phyloP scores from a whole-genome alignment of 176 grass and related monocot genomes.

The Panicum miliaceum region DNA sequence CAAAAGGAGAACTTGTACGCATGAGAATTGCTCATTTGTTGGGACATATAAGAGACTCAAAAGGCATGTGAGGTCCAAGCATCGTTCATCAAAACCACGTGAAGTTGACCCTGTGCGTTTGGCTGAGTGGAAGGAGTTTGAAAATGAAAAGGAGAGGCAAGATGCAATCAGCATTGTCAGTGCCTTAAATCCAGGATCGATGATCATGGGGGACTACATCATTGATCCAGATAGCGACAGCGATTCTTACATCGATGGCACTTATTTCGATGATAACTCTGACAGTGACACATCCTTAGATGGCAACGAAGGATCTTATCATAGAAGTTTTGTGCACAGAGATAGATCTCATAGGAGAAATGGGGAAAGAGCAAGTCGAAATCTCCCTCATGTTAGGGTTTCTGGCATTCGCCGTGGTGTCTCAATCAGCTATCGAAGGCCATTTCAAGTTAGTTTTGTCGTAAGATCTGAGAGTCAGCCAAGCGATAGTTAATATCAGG shows the following conservation, averaged over 20 bases:
- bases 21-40: constrained; percentile 67
- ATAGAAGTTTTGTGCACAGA: not conserved
- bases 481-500: not conserved
- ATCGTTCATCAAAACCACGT: constrained; percentile 61
- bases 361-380: constrained; percentile 17
- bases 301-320: not conserved
- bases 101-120: constrained; percentile 62
- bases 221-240: constrained; percentile 56
- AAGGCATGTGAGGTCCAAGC: constrained; percentile 62
- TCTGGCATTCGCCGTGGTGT: not conserved
- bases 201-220: constrained; percentile 74
- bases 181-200: constrained; percentile 67
- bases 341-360: constrained; percentile 26
- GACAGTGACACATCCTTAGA: not conserved
- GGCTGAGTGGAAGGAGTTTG: constrained; percentile 68
- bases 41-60: constrained; percentile 73
- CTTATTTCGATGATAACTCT: not conserved
- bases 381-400: not conserved
- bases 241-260: not conserved
- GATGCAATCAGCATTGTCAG: constrained; percentile 81
- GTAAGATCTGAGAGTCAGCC: not conserved
- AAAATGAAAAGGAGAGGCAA: constrained; percentile 70
- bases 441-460: not conserved
- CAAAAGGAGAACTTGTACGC: constrained; percentile 71
- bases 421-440: not conserved